Conservation (phyloP, 495 filamentous ascomycete species). For the Tuber brumale region DNA sequence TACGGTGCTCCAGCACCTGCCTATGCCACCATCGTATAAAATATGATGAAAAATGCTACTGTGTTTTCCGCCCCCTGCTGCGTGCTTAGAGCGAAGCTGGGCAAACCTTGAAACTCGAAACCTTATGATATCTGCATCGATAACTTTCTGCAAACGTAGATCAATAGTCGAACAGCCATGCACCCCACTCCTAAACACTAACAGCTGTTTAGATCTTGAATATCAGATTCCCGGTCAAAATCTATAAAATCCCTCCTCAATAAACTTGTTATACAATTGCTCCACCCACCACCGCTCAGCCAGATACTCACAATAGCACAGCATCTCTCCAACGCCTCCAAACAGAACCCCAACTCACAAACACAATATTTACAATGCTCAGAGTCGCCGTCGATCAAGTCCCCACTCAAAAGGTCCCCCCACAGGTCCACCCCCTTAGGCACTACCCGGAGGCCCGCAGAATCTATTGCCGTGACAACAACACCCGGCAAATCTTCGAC, state of each 20-base stretch:
- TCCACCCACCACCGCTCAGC: background rate
- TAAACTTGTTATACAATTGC: background rate
- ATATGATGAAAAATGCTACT: background rate
- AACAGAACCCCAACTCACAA: background rate
- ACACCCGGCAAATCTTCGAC: background rate
- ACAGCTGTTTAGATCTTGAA: background rate
- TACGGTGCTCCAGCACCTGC: background rate
- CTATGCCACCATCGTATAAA: background rate
- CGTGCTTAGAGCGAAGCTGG: background rate
- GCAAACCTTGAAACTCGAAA: background rate
- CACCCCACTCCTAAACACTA: background rate
- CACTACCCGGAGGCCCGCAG: background rate
- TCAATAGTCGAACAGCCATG: background rate
- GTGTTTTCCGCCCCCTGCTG: background rate
- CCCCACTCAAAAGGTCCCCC: background rate
- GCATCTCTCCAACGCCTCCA: background rate
- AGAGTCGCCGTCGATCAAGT: background rate
- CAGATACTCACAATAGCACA: background rate
- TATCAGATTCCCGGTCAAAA: background rate
- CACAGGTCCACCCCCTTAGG: background rate
- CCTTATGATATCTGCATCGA: background rate
- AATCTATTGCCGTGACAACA: background rate
- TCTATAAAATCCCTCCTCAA: background rate
- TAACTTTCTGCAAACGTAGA: background rate
- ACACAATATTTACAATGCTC: background rate